Evolutionary conservation across 2,329 filamentous ascomycete species (phyloP), one percentile per base, ranked within the genome.

Genomic region (Cordyceps cateniannulata): DNA sequence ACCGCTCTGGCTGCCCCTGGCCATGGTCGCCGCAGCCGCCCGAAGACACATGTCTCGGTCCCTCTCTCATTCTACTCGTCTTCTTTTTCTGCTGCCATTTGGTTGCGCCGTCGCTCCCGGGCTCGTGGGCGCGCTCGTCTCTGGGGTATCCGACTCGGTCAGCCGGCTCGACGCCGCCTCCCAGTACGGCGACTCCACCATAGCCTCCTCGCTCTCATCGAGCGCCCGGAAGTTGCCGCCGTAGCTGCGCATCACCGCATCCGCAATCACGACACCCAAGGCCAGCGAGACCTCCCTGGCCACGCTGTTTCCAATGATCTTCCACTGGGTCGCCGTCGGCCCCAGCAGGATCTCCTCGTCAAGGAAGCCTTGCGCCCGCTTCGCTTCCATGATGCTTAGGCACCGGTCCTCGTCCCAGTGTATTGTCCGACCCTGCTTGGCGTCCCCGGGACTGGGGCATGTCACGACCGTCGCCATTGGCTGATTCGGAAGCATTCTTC

Each of bases 271-370:
- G 5, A 89, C 67, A 0, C 90, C 90, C 1, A 92, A 70, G 0
- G 85, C 84, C 20, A 91, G 71, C 0, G 89, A 83, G 1, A 90
- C 82, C 25, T 84, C 82, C 9, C 89, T 77, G 3, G 89, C 84
- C 0, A 96, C 90, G 29, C 86, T 90, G 70, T 96, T 96, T 0
- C 91, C 91, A 0, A 93, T 77, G 22, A 90, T 83, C 59, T 79
- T 82, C 75, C 83, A 86, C 68, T 90, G 86, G 1, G 85, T 75
- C 0, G 42, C 10, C 0, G 79, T 70, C 0, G 59, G 67, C 0
- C 90, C 90, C 1, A 93, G 71, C 0, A 96, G 70, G 0, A 93
- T 80, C 61, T 93, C 90, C 6, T 85, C 65, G 60, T 93, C 88
- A 0, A 79, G 84, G 45, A 89, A 85, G 0, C 88, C 87, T 69